Evolutionary conservation across 208 protist species (phyloP), one percentile per base, ranked within the genome.

Genomic region (Acanthamoeba triangularis): DNA sequence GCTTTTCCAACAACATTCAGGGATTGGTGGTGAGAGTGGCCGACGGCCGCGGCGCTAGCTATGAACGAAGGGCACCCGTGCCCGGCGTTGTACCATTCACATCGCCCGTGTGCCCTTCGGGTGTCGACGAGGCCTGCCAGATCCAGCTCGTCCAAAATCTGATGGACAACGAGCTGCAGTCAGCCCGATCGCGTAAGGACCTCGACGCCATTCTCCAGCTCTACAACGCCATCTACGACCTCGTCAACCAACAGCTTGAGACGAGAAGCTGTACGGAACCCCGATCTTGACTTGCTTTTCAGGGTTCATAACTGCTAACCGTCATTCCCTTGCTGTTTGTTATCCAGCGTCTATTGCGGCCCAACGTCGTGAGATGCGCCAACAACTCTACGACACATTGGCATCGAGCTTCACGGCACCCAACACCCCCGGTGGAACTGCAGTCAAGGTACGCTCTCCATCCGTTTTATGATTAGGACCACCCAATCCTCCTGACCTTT

Each of bases 1-100:
- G 69, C 49, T 78, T 93, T n/a, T 72, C 88, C 33, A 54, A 49
- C 37, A 93, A 93, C 88, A 56, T 93, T 13, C 47, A 80, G n/a
- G 49, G 44, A 5, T 47, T 87, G 20, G 72, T 61, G 20, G 49
- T 95, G 35, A 5, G 37, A n/a, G 92, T 80, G 35, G 33, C 49
- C 18, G 92, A 95, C 30, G 92, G 49, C n/a, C 74, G 61, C 49
- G 72, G 52, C 23, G 72, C 33, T 35, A 16, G 52, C 92, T 95
- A 72, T 14, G 37, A 78, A 30, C 92, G 92, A 54, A 85, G 54
- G 13, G 35, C 54, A 33, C 76, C 74, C 54, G 7, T 87, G 28
- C 65, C 92, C n/a, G n/a, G 18, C 0, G 30, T 87, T 18, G 92
- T 2, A 5, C 11, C 33, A 7, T 95, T 87, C 30, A 4, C 28